Evolutionary conservation across 106 monocot species (phyloP).

Genomic region (Dioscorea alata): DNA sequence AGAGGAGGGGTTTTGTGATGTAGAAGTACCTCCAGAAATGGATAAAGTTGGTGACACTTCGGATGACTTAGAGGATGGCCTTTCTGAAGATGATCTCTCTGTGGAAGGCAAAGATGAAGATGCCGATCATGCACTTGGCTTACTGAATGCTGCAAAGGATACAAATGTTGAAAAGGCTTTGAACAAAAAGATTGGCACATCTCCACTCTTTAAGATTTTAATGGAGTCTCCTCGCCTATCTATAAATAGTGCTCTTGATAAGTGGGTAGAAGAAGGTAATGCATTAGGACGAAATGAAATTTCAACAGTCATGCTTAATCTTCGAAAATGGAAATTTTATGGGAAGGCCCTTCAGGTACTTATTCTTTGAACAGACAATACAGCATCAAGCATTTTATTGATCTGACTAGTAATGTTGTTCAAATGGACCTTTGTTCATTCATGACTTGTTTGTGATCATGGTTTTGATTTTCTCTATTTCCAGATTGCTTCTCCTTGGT

Average conservation of each 20-base stretch:
- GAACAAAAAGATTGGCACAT: slow-evolving; percentile 1
- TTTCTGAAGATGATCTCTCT: slow-evolving; percentile 10
- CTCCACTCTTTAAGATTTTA: slow-evolving; percentile 41
- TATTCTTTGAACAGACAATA: not conserved
- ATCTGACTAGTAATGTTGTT: no score
- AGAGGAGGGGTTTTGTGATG: slow-evolving; percentile 58
- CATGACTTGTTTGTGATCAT: no score
- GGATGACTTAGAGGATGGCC: slow-evolving; percentile 10
- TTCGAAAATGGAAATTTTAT: slow-evolving; percentile 42
- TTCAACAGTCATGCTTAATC: slow-evolving; percentile 18
- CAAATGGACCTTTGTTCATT: no score
- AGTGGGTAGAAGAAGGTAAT: slow-evolving; percentile 61
- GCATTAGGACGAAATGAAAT: slow-evolving; percentile 36
- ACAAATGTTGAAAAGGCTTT: slow-evolving; percentile 8
- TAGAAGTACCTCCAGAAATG: slow-evolving; percentile 31
- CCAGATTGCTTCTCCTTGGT: no score
- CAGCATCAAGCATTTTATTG: not conserved
- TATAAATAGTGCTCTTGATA: slow-evolving; percentile 31
- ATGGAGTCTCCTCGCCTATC: slow-evolving; percentile 24
- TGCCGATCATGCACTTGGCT: slow-evolving; percentile 13
- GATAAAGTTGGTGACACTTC: not conserved
- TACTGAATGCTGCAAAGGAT: slow-evolving; percentile 17
- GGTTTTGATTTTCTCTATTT: no score
- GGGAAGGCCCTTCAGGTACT: slow-evolving; percentile 67
- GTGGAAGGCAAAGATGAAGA: slow-evolving; percentile 16